Conservation (phyloP, 2,329 filamentous ascomycete genomes). For the Cladosporium colombiae region DNA sequence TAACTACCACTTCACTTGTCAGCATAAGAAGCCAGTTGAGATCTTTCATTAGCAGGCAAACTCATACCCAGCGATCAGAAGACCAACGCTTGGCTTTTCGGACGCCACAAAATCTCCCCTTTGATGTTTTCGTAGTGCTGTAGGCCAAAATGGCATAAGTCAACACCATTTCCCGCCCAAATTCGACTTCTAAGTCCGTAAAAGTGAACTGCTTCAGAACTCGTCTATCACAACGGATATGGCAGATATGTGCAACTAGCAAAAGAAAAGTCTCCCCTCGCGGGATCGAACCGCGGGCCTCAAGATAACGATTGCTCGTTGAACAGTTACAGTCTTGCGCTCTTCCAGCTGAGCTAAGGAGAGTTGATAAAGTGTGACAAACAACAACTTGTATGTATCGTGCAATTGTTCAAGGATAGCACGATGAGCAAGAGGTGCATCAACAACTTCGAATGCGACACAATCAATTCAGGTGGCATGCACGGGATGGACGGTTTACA, state of each 20-base stretch:
- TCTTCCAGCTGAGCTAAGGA: slow-evolving; percentile 10
- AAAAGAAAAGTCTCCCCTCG: background rate
- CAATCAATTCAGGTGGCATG: no score
- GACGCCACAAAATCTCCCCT: background rate
- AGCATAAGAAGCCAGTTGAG: background rate
- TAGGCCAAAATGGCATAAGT: background rate
- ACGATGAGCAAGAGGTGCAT: no score
- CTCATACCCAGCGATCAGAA: background rate
- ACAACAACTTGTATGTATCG: no score
- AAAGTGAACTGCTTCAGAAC: background rate
- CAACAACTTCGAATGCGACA: no score
- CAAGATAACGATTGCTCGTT: background rate
- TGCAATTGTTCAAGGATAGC: no score
- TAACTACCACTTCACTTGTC: background rate
- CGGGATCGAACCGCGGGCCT: slow-evolving; percentile 8
- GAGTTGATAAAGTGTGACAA: no score
- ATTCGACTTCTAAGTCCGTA: background rate
- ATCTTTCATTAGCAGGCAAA: background rate
- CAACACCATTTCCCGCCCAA: background rate
- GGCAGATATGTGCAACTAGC: background rate
- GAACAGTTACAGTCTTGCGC: no score
- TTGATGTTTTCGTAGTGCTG: background rate
- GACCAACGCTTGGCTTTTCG: background rate
- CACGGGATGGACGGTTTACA: no score
- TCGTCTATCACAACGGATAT: background rate